phyloP scores from a whole-genome alignment of 768 basidiomycete species.

The Kwoniella pini region DNA sequence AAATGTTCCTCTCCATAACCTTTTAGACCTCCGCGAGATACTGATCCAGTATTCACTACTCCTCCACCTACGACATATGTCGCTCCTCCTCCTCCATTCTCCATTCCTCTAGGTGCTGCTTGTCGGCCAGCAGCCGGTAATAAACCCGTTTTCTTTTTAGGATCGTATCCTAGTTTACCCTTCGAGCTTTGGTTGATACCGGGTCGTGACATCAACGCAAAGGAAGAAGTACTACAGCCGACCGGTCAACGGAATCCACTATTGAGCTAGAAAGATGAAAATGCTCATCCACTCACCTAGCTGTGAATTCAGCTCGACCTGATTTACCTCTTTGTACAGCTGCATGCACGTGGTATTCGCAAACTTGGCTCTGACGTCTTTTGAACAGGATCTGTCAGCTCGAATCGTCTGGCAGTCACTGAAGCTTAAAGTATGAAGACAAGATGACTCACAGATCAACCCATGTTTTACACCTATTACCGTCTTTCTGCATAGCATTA shows the following conservation, averaged over 20 bases:
- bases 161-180: constrained; percentile 36
- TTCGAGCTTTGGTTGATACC: not conserved
- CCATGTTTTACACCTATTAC: constrained; percentile 81
- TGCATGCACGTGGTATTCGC: constrained; percentile 85
- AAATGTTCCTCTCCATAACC: constrained; percentile 60
- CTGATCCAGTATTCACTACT: constrained; percentile 59
- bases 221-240: constrained; percentile 37
- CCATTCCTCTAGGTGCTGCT: constrained; percentile 29
- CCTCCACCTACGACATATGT: constrained; percentile 84
- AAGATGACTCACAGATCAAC: constrained; percentile 62
- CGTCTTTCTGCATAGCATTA: constrained; percentile 71
- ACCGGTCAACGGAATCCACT: not conserved
- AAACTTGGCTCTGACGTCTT: constrained; percentile 72
- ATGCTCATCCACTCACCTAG: constrained; percentile 63
- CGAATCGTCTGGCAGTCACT: no score
- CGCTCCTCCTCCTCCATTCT: constrained; percentile 49
- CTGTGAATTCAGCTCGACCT: constrained; percentile 79
- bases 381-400: not conserved
- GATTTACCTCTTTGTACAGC: constrained; percentile 75
- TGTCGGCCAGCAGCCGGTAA: constrained; percentile 41
- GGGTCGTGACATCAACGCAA: constrained; percentile 25
- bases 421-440: not conserved
- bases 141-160: constrained; percentile 40
- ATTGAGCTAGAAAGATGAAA: not conserved
- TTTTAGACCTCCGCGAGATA: constrained; percentile 23